A percentile compares a stretch with the other conserved stretches of the same genome.
These are phyloP conservation scores for Nematocida sp. DNA, from an alignment of 371 early-diverging fungal species.

Conservation along the genomic window DNA sequence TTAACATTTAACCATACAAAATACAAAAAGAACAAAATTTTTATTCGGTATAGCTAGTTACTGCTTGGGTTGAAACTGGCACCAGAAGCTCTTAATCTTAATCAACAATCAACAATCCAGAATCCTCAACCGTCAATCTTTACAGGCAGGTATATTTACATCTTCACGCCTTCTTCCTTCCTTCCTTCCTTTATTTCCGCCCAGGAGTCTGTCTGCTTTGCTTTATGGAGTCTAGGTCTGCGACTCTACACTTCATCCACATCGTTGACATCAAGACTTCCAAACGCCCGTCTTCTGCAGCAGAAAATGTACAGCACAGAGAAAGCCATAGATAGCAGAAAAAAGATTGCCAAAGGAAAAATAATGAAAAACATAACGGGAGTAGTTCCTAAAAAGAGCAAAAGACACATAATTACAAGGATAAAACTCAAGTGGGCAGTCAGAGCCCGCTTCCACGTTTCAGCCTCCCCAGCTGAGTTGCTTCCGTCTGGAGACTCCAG, in stretches of 20 bases:
- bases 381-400: conserved; percentile 60
- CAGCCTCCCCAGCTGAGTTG: conserved; percentile 57
- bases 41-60: too few relatives aligned
- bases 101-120: neutral
- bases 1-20: too few relatives aligned
- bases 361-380: conserved; percentile 62
- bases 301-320: conserved; percentile 64
- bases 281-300: conserved; percentile 64
- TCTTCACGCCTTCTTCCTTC: neutral
- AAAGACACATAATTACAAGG: conserved; percentile 57
- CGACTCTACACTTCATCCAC: conserved; percentile 61
- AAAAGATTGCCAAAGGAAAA: conserved; percentile 61
- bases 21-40: too few relatives aligned
- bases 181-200: neutral
- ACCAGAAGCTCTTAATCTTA: neutral
- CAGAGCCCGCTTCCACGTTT: conserved; percentile 64
- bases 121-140: neutral
- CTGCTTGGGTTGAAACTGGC: neutral
- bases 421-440: conserved; percentile 64
- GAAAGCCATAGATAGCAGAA: conserved; percentile 62
- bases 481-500: conserved; percentile 60
- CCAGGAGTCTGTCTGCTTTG: too few relatives aligned
- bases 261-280: conserved; percentile 63
- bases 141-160: neutral
- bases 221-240: too few relatives aligned